Conservation (phyloP, 2,329 filamentous ascomycete genomes). For the Colletotrichum destructivum region DNA sequence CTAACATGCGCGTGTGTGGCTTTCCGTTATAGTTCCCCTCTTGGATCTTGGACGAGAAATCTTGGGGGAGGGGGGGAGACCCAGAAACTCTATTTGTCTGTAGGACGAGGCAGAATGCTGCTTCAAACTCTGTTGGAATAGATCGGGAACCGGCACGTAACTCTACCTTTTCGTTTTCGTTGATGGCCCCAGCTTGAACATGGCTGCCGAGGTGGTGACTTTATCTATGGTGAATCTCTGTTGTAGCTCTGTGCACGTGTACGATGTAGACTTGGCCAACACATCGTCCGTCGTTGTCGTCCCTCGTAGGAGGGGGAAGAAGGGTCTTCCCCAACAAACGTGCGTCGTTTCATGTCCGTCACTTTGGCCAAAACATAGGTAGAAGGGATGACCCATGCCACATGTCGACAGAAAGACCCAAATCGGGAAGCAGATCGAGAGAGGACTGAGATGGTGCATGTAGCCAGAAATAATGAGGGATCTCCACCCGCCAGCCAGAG, state of each 20-base stretch:
- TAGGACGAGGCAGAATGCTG: not conserved
- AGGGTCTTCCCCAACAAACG: constrained; percentile 32
- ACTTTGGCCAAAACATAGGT: constrained; percentile 33
- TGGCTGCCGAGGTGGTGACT: constrained; percentile 15
- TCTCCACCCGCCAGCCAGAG: constrained; percentile 34
- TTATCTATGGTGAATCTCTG: constrained; percentile 4
- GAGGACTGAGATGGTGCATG: not conserved
- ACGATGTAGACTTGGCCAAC: too few species aligned
- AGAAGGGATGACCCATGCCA: constrained; percentile 29
- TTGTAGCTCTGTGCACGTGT: too few species aligned
- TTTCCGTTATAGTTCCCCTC: constrained; percentile 19
- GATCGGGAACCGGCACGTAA: not conserved
- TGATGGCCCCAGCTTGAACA: not conserved
- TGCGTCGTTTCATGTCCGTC: constrained; percentile 36
- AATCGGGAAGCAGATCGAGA: not conserved
- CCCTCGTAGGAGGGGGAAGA: not conserved
- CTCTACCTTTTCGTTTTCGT: not conserved
- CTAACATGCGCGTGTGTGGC: constrained; percentile 19
- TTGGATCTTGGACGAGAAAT: constrained; percentile 12
- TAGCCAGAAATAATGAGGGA: constrained; percentile 29
- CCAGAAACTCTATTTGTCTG: constrained; percentile 10
- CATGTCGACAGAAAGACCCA: not conserved
- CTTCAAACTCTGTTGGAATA: not conserved
- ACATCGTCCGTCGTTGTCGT: not conserved
- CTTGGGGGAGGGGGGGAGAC: not conserved